Evolutionary conservation across 305 asterid species (phyloP), one percentile per base, ranked within the genome.

Genomic region (Lippia alba): DNA sequence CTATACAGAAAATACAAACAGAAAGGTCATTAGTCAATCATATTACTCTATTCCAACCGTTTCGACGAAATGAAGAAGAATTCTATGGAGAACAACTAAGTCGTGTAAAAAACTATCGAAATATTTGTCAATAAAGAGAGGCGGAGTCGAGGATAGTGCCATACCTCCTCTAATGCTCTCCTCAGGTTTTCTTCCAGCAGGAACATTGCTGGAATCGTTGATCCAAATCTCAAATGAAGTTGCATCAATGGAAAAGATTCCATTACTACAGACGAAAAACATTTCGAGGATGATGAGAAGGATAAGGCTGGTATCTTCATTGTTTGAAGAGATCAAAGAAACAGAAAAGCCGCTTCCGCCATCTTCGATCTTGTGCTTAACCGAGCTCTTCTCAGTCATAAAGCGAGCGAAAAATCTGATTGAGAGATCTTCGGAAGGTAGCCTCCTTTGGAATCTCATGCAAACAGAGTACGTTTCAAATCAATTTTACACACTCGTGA

Each of bases 261-360:
- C 87, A 4, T 77, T 69, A 14, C 49, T 86, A 46, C 96, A 89
- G 74, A 62, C 32, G 36, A 91, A 78, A 60, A 92, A 88, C 78
- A 76, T 81, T 16, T 80, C 92, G 3, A 76, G 75, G n/a, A 84
- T 86, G 91, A 70, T 76, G 66, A 82, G 94, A 63, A 80, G 96
- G 76, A 81, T 86, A 61, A 79, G 81, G 40, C 76, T 89, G 45
- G 88, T 92, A 39, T 76, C 90, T 64, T 81, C 96, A 0, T 75
- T 92, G 79, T 89, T 92, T 19, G 90, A 88, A 66, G 97, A 89
- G 80, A 83, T 92, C 49, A 84, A 83, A 72, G 87, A 86, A 77
- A 56, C 83, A 3, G 84, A 85, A 61, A 80, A 67, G 30, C 75
- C 76, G 16, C 88, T 92, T 54, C 92, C 96, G 34, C 94, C 94